Base-by-base conservation (phyloP, 2,329 filamentous ascomycete genomes). In the Cucurbitaria berberidis region DNA sequence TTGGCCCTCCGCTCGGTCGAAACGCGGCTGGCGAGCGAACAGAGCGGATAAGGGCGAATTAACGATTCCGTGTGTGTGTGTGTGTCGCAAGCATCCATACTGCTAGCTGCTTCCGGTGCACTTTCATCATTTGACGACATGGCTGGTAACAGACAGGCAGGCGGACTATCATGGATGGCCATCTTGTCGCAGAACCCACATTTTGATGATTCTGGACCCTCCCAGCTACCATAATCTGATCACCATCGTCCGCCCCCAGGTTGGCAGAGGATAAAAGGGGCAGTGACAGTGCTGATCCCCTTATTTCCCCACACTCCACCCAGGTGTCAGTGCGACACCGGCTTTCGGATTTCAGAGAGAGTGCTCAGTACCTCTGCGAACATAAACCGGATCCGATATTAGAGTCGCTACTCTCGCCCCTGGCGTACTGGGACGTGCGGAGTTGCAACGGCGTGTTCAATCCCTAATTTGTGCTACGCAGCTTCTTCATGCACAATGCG, bases 1-100 rank as follows among this genome's bases (percentile, higher is more conserved):
- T 36, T 51, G 26, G 30, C 5, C 29, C 39, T 57, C 58, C 58
- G 59, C 53, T 64, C 60, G 60, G 64, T 53, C 60, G 47, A 62
- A 57, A 65, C 59, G 48, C 64, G 62, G 63, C 53, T 55, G n/a
- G 27, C 41, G 16, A 35, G 27, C 19, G 18, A 45, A 38, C 21
- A 47, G 47, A 53, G 51, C 54, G 58, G 57, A 60, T 44, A 30
- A 60, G 51, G 3, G 35, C 35, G 13, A 16, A 10, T 21, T 38
- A 10, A 3, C 21, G 4, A 21, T 21, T 38, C 35, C 35, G 35
- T 38, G 29, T 27, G 26, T 10, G 6, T 27, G 26, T 27, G n/a
- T n/a, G n/a, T n/a, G n/a, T n/a, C n/a, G n/a, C n/a, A n/a, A n/a
- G n/a, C n/a, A n/a, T n/a, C n/a, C n/a, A n/a, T n/a, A n/a, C n/a